Conservation (phyloP, 2,329 filamentous ascomycete genomes). For the Aphanocladium album region DNA sequence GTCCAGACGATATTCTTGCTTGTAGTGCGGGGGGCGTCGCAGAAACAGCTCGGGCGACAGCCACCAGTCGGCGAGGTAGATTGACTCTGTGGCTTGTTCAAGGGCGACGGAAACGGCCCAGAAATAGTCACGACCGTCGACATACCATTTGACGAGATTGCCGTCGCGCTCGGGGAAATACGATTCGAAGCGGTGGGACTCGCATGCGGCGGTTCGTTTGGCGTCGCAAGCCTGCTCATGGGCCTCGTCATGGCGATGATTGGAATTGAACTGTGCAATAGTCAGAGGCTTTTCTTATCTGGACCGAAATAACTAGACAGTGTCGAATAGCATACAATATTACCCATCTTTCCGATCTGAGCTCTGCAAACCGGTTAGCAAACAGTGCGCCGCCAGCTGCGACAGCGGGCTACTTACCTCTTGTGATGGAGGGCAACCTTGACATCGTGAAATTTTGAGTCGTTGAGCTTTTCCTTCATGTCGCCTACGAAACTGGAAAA, state of each 20-base stretch:
- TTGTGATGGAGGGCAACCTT: slow-evolving; percentile 55
- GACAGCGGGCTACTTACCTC: slow-evolving; percentile 40
- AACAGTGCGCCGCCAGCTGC: neutral
- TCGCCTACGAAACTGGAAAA: slow-evolving; percentile 38
- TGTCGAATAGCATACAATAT: slow-evolving; percentile 42
- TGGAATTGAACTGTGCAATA: slow-evolving; percentile 61
- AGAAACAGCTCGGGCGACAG: slow-evolving; percentile 83
- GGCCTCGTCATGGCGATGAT: slow-evolving; percentile 90
- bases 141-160: slow-evolving; percentile 94
- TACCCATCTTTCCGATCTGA: slow-evolving; percentile 58
- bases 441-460: slow-evolving; percentile 50
- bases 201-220: slow-evolving; percentile 67
- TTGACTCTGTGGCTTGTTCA: slow-evolving; percentile 85
- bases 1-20: slow-evolving; percentile 84
- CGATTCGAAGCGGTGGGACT: slow-evolving; percentile 78
- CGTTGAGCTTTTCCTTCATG: slow-evolving; percentile 51
- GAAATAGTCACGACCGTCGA: slow-evolving; percentile 92
- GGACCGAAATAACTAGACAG: neutral
- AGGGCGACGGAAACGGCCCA: slow-evolving; percentile 87
- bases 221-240: slow-evolving; percentile 81
- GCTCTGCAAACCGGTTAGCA: slow-evolving; percentile 28
- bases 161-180: slow-evolving; percentile 83
- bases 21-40: slow-evolving; percentile 73
- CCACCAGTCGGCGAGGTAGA: slow-evolving; percentile 98
- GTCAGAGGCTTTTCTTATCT: slow-evolving; percentile 2